phyloP scores from a whole-genome alignment of 768 basidiomycete genomes.

The Lentinula lateritia region DNA sequence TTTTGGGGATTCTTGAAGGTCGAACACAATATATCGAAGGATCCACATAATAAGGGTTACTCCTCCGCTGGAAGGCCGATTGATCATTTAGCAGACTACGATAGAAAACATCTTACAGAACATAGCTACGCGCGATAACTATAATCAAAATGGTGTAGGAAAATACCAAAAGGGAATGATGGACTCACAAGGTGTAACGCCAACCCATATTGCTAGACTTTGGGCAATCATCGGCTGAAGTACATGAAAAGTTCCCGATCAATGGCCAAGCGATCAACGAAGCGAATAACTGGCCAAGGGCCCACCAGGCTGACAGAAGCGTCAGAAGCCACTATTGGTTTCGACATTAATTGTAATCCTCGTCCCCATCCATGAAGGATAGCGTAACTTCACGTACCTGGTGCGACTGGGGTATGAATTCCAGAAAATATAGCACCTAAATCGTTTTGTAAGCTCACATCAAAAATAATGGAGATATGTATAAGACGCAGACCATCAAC shows the following conservation, averaged over 20 bases:
- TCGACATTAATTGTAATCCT: background rate
- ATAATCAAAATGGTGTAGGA: background rate
- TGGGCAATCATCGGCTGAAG: conserved; percentile 34
- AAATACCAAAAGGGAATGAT: background rate
- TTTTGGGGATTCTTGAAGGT: conserved; percentile 57
- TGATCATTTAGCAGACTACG: background rate
- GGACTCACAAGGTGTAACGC: conserved; percentile 46
- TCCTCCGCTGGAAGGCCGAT: conserved; percentile 25
- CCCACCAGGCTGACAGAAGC: conserved; percentile 6
- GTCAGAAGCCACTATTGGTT: conserved; percentile 4
- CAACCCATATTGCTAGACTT: conserved; percentile 54
- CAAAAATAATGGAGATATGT: background rate
- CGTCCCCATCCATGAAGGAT: background rate
- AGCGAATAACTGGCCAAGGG: conserved; percentile 24
- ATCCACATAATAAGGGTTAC: conserved; percentile 50
- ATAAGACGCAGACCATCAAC: conserved; percentile 33
- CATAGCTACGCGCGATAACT: conserved; percentile 22
- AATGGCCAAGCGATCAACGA: conserved; percentile 48
- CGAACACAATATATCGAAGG: conserved; percentile 50
- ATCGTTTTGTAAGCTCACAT: background rate
- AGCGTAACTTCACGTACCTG: conserved; percentile 19
- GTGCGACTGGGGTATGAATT: conserved; percentile 36
- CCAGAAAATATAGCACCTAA: conserved; percentile 37
- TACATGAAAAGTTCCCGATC: conserved; percentile 51
- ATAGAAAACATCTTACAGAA: conserved; percentile 25